A percentile compares a stretch with the other conserved stretches of the same genome.
These are phyloP conservation scores for Hypocrella siamensis DNA, from an alignment of 2,329 filamentous ascomycete genomes.

Conservation along the genomic window DNA sequence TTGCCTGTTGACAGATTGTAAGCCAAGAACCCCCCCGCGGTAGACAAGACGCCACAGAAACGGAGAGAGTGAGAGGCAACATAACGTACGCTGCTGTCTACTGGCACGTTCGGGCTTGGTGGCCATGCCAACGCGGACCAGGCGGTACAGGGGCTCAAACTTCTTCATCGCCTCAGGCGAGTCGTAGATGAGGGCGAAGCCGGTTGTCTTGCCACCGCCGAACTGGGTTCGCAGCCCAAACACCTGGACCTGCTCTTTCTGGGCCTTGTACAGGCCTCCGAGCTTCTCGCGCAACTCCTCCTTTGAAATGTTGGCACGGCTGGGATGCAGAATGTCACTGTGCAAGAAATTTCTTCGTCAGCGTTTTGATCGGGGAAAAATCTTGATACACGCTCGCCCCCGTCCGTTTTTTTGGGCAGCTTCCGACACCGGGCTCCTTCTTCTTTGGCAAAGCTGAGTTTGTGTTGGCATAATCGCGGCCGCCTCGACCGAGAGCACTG, in stretches of 20 bases:
- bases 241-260: constrained; percentile 93
- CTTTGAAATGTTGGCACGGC: constrained; percentile 97
- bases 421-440: too few relatives aligned
- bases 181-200: constrained; percentile 98
- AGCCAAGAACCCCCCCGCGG: too few relatives aligned
- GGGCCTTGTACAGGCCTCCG: constrained; percentile 90
- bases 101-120: constrained; percentile 92
- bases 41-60: too few relatives aligned
- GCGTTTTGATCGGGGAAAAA: too few relatives aligned
- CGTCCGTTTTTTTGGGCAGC: too few relatives aligned
- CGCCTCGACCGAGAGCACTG: too few relatives aligned
- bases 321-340: constrained; percentile 99
- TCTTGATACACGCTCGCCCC: too few relatives aligned
- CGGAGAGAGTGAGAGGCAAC: too few relatives aligned
- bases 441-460: too few relatives aligned
- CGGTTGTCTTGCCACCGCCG: constrained; percentile 99
- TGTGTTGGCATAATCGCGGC: too few relatives aligned
- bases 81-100: constrained; percentile 99
- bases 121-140: constrained; percentile 83
- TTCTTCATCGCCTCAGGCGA: constrained; percentile 98
- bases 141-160: constrained; percentile 97
- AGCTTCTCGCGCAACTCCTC: constrained; percentile 95
- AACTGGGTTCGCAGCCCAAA: constrained; percentile 98
- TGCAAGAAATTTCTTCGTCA: too few relatives aligned
- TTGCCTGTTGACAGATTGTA: constrained; percentile 54